Evolutionary conservation across 768 basidiomycete species (phyloP), one percentile per base, ranked within the genome.

Genomic region (Tephrocybe rancida): DNA sequence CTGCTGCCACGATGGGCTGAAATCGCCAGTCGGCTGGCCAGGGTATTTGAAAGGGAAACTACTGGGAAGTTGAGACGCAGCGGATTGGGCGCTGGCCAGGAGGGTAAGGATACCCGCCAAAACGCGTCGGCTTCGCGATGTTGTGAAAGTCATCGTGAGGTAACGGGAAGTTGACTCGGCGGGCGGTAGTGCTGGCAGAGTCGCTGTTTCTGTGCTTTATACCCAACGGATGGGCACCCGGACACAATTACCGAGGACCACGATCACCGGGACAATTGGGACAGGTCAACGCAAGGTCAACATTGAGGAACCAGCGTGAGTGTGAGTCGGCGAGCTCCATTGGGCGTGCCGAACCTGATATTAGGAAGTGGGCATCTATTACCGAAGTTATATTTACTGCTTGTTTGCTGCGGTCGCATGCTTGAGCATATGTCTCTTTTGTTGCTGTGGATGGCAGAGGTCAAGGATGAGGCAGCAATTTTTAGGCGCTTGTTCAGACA

Each of bases 1-100:
- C 47, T 70, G 64, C 67, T 87, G 86, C 86, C 86, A 88, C 51
- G 70, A 72, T 27, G 81, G 76, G 58, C 78, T 75, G 54, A 79
- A 84, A 59, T 77, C 75, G 21, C 76, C 72, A 34, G 62, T 55
- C 7, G 81, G 81, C 57, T 75, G 66, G 32, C 74, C 73, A 19
- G 81, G 74, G 55, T 83, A 81, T 41, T 49, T 56, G 44, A 81
- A 78, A 44, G 81, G 81, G 56, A 70, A 83, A 7, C 75, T 68
- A 52, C 70, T 77, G 3, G 78, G 78, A 38, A 71, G 72, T 38
- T 63, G 44, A 29, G 67, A 58, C 26, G 63, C 49, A 43, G 62
- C 63, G 64, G 58, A 64, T 61, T 50, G 53, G 54, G 42, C 59
- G 50, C 44, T 56, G 21, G 58, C 50, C 43, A 71, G 53, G 19